Evolutionary conservation across 495 filamentous ascomycete genomes (phyloP).

Genomic region (Parathielavia hyrcaniae): DNA sequence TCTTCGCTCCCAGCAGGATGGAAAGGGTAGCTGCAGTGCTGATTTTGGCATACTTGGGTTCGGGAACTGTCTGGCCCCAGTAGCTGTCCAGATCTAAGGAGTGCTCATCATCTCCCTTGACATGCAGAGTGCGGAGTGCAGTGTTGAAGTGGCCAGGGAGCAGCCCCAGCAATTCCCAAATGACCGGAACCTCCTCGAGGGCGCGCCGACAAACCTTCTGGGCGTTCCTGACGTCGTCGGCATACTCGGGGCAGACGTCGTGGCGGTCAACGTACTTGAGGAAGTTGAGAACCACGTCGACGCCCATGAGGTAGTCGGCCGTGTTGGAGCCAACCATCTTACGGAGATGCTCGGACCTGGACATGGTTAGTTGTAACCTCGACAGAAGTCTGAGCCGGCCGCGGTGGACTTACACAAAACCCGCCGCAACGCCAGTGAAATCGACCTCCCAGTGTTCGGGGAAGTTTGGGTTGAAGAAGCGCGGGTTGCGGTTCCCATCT

Average conservation of each 20-base stretch:
- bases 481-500: constrained; percentile 21
- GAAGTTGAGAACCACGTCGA: constrained; percentile 69
- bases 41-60: neutral
- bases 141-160: constrained; percentile 73
- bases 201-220: constrained; percentile 61
- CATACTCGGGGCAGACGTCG: constrained; percentile 77
- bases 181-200: constrained; percentile 57
- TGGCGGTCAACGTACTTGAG: constrained; percentile 81
- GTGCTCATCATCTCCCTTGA: constrained; percentile 16
- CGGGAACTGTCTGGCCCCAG: constrained; percentile 6
- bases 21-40: constrained; percentile 12
- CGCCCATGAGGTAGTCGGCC: constrained; percentile 18
- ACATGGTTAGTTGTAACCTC: constrained; percentile 9
- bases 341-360: constrained; percentile 16
- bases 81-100: constrained; percentile 4
- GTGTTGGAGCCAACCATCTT: constrained; percentile 21
- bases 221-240: constrained; percentile 57
- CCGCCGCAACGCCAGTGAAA: constrained; percentile 68
- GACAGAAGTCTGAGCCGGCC: neutral
- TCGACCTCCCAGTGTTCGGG: constrained; percentile 64
- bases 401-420: constrained; percentile 60
- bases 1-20: constrained; percentile 14
- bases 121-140: constrained; percentile 35
- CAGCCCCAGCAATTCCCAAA: constrained; percentile 39
- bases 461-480: constrained; percentile 43